Conservation (phyloP, 345 rosid species). For the Erysimum cheiranthoides region DNA sequence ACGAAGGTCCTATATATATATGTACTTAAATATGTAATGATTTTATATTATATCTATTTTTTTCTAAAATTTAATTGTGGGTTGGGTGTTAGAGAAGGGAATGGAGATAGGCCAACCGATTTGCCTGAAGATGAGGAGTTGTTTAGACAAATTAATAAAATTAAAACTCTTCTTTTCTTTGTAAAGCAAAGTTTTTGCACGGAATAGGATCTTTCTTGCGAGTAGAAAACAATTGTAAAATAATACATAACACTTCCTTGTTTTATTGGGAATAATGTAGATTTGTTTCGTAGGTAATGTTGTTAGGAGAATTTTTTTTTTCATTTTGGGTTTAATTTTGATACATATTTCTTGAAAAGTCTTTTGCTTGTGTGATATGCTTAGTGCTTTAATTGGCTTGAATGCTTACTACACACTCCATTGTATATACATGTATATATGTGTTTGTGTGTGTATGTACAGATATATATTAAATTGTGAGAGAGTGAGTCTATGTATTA, state of each 20-base stretch:
- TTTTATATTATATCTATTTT: not conserved
- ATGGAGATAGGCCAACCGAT: conserved; percentile 59
- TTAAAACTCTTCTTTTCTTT: not conserved
- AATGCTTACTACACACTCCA: conserved; percentile 45
- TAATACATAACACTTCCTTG: conserved; percentile 16
- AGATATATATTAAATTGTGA: not conserved
- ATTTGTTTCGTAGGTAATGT: conserved; percentile 37
- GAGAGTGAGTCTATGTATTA: conserved; percentile 39
- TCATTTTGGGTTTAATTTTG: conserved; percentile 19
- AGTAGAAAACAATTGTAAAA: conserved; percentile 22
- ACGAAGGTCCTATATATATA: conserved; percentile 26
- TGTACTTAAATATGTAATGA: conserved; percentile 25
- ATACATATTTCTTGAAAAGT: conserved; percentile 34
- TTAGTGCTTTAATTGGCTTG: conserved; percentile 25
- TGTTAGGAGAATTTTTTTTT: conserved; percentile 33
- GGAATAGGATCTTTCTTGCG: conserved; percentile 23
- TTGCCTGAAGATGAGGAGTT: conserved; percentile 45
- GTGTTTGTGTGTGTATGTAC: not conserved
- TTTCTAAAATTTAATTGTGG: conserved; percentile 33
- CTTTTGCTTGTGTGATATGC: conserved; percentile 34
- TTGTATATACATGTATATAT: not conserved
- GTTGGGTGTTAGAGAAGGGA: conserved; percentile 43
- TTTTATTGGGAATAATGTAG: conserved; percentile 35
- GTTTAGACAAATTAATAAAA: conserved; percentile 34
- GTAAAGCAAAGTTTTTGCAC: conserved; percentile 23